Base-by-base conservation (phyloP, 192 early-diverging fungal species). In the Backusella westeae region DNA sequence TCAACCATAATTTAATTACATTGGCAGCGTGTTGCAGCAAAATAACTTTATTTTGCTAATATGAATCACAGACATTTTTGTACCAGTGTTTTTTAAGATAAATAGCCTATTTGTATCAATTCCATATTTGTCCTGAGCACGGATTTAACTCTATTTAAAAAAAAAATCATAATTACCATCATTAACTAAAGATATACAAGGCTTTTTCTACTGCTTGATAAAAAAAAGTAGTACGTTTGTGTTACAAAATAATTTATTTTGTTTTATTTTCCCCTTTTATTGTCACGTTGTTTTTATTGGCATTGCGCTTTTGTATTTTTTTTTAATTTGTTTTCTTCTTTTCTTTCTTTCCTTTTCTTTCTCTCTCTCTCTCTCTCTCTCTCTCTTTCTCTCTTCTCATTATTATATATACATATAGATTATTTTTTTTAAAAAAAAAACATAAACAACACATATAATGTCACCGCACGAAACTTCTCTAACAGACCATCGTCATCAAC, bases 401-500 rank as follows among this genome's bases (percentile, higher is more conserved):
- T 26, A 26, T 32, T 46, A 71, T 32, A 56, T 9, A 56, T 23
- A 49, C 46, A 1, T 49, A 49, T 49, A 49, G 17, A 49, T 38
- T 36, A n/a, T n/a, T 38, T 38, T 38, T 38, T 38, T 10, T 38
- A 10, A 38, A 10, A 38, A 38, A 38, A 38, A 38, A 7, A 9
- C 6, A 17, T 17, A 49, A 19, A 19, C 17, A 56, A 56, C 53
- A 59, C 7, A 26, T 10, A 59, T 10, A 59, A 59, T 59, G 56
- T 59, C 56, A 59, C 56, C 21, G n/a, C 56, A 59, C 56, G 69
- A 71, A 15, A 71, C 26, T 21, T 12, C 69, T 41, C n/a, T 26
- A 44, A 71, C 42, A 34, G 68, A 42, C 10, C 19, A 39, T 17
- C 36, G 52, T 80, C 83, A 69, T 38, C 85, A 70, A 84, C 86